Evolutionary conservation across 768 basidiomycete species (phyloP).

Genomic region (Phaffia australis): DNA sequence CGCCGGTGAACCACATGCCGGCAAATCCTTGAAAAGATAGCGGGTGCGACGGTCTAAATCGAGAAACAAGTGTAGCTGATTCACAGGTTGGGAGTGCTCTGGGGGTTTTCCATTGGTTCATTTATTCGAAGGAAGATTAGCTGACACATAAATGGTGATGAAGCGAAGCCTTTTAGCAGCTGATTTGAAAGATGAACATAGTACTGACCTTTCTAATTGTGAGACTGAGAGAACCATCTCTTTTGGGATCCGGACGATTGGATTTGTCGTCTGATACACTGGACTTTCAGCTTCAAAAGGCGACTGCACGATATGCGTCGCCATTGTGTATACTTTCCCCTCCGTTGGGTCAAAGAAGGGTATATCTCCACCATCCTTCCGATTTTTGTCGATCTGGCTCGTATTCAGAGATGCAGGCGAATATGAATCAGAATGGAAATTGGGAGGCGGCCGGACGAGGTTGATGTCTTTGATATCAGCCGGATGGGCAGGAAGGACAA

Average conservation of each 20-base stretch:
- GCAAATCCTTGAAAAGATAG: conserved; percentile 32
- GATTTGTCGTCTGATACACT: conserved; percentile 66
- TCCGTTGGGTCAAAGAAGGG: conserved; percentile 2
- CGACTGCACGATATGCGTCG: conserved; percentile 50
- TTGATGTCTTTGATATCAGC: conserved; percentile 58
- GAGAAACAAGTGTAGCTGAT: conserved; percentile 4
- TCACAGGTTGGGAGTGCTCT: conserved; percentile 29
- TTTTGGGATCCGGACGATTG: conserved; percentile 47
- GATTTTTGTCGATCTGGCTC: background rate
- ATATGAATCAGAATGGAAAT: background rate
- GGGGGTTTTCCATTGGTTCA: conserved; percentile 26
- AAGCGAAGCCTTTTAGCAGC: too few species aligned
- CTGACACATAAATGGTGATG: too few species aligned
- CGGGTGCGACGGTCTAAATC: background rate
- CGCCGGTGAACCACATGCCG: conserved; percentile 61
- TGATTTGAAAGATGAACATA: conserved; percentile 33
- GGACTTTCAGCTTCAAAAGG: conserved; percentile 34
- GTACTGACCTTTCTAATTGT: conserved; percentile 53
- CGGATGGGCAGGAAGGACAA: conserved; percentile 47
- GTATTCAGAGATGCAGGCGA: background rate
- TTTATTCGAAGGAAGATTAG: too few species aligned
- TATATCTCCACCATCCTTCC: too few species aligned
- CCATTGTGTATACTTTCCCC: conserved; percentile 49
- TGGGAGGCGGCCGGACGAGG: conserved; percentile 40
- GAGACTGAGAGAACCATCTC: conserved; percentile 50